Evolutionary conservation across 116 monocot genomes (phyloP), one percentile per base, ranked within the genome.

Genomic region (Papilionanthe hybrid): DNA sequence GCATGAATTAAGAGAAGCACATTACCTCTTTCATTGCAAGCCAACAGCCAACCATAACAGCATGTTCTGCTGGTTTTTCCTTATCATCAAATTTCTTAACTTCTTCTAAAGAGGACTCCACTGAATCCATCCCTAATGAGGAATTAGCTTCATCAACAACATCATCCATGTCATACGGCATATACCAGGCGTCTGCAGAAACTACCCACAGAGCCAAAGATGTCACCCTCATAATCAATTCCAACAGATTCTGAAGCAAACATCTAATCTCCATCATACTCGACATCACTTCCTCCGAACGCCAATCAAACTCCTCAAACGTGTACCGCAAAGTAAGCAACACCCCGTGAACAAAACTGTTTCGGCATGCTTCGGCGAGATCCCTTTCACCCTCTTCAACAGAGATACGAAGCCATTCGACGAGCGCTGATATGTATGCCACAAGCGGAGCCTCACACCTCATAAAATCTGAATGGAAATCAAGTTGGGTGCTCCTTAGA

Each of bases 11-110:
- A 75, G 58, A 30, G 55, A 42, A 11, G 27, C 30, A 19, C 23
- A 13, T 81, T 79, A 99, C 99, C 99, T 99, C 99, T 78, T 99
- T 99, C 99, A 99, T 95, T 27, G 99, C 93, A 84, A 99, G 95
- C 99, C 99, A 99, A 73, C 95, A 99, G 55, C 95, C 99, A 82
- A 99, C 99, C 99, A 99, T 99, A 81, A 99, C 89, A 84, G 86
- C 81, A 56, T 99, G 99, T 58, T 91, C 86, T 17, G 82, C 75
- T 77, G 90, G 89, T 87, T 78, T 87, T 12, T 30, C 82, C 72
- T 86, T 79, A 72, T 87, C 75, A 5, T 75, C 84, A 23, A 43
- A 37, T 80, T 83, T 85, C 55, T 41, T n/a, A 84, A 19, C 72
- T 43, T 71, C 75, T 81, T 86, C 89, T 79, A 77, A 73, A 28